Percentiles rank a stretch among this genome's conserved stretches.
Evolutionary conservation across 352 stramenopile genomes (phyloP).

Genomic region (Pythium biforme): DNA sequence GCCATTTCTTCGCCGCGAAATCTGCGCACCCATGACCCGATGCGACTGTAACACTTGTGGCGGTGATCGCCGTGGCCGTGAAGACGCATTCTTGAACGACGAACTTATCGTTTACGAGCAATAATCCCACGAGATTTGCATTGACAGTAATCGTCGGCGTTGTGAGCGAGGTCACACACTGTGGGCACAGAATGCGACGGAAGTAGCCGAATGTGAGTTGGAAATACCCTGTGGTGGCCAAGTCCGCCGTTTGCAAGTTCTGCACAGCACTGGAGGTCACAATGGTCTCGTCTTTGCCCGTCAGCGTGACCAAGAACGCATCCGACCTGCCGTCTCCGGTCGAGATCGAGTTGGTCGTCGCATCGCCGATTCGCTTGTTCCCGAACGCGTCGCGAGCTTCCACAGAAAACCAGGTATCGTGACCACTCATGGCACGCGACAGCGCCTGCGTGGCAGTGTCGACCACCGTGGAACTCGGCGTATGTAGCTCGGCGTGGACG

Average conservation of each 20-base stretch:
- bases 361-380: conserved; percentile 85
- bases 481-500: conserved; percentile 89
- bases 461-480: conserved; percentile 80
- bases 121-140: conserved; percentile 57
- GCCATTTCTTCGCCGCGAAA: conserved; percentile 43
- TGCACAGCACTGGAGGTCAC: conserved; percentile 90
- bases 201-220: conserved; percentile 76
- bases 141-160: conserved; percentile 56
- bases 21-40: conserved; percentile 53
- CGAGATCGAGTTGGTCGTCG: conserved; percentile 59
- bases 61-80: conserved; percentile 42
- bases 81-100: conserved; percentile 73
- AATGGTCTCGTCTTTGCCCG: conserved; percentile 61
- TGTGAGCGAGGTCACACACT: conserved; percentile 52
- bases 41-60: conserved; percentile 47
- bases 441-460: conserved; percentile 74
- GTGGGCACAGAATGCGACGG: conserved; percentile 42
- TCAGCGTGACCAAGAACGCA: conserved; percentile 89
- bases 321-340: conserved; percentile 88
- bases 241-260: conserved; percentile 38
- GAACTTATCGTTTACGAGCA: conserved; percentile 57
- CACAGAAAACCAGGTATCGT: conserved; percentile 85
- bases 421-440: conserved; percentile 75
- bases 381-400: conserved; percentile 92
- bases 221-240: conserved; percentile 43